Evolutionary conservation across 768 basidiomycete genomes (phyloP), one percentile per base, ranked within the genome.

Genomic region (Russula sp.): DNA sequence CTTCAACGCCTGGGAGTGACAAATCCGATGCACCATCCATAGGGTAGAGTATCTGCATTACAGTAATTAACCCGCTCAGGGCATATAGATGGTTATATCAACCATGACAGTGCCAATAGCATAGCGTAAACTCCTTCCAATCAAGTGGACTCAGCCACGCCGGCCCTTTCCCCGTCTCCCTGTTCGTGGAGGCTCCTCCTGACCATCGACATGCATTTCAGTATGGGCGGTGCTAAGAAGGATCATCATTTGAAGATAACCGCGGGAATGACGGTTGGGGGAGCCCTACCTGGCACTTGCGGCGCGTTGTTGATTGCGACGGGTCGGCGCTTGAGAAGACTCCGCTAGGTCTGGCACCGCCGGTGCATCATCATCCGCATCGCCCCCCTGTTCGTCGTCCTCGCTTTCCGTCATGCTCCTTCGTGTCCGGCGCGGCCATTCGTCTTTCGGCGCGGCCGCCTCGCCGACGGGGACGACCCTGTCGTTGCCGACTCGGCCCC

Each of bases 391-490:
- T 55, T 76, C 79, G 50, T 83, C 82, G 50, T 83, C 82, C 56
- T 76, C 79, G 51, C 79, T 80, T 6, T 90, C 90, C 3, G 49
- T 56, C 37, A 45, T 13, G 34, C 47, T 63, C n/a, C 65, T 55
- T 31, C 65, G 65, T 16, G 48, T 57, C 48, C 65, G 67, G 40
- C 66, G 67, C 5, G 61, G 57, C 55, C 59, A 56, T 7, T 68
- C 67, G 18, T 67, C 67, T n/a, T 45, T 59, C 1, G 57, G 57
- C 5, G 67, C 67, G 5, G 65, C 67, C 6, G 72, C 81, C 74
- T 93, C 91, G 14, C 91, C 91, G 14, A 93, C 74, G 6, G 81
- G 79, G 3, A 71, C 65, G 44, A 91, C 77, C 22, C 74, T 77
- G 20, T 76, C 77, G 27, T 75, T 76, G 6, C 73, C 72, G n/a